These are phyloP conservation scores for Naumovozyma dairenensis DNA, from an alignment of 805 yeast genomes.

Conservation along the genomic window DNA sequence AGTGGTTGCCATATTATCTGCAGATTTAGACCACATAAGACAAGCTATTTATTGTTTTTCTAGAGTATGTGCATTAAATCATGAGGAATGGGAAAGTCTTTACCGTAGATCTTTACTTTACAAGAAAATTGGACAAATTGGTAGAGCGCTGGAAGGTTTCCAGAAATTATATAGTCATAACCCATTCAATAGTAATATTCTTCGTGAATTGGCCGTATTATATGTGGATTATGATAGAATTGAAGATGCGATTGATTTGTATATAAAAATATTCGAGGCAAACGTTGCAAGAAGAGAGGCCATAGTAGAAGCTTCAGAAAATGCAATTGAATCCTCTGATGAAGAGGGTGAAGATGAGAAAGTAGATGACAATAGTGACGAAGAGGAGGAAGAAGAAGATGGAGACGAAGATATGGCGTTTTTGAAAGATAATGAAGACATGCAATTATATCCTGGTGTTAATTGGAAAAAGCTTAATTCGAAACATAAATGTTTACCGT, in stretches of 20 bases:
- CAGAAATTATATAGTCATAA: slow-evolving; percentile 44
- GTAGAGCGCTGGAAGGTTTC: slow-evolving; percentile 67
- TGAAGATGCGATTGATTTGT: slow-evolving; percentile 66
- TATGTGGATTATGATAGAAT: slow-evolving; percentile 45
- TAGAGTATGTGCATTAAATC: slow-evolving; percentile 45
- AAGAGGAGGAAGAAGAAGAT: slow-evolving; percentile 11
- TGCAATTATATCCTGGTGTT: slow-evolving; percentile 19
- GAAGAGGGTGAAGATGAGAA: slow-evolving; percentile 20
- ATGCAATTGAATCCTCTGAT: slow-evolving; percentile 26
- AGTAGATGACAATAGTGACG: slow-evolving; percentile 7
- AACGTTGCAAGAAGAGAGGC: slow-evolving; percentile 40
- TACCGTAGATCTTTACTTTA: slow-evolving; percentile 59
- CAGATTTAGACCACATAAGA: slow-evolving; percentile 53
- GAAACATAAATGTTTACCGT: slow-evolving; percentile 37
- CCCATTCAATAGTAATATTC: slow-evolving; percentile 51
- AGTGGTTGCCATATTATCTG: slow-evolving; percentile 58
- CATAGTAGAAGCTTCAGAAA: slow-evolving; percentile 21
- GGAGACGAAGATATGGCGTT: slow-evolving; percentile 11
- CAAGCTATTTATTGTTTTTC: slow-evolving; percentile 76
- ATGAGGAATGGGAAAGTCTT: slow-evolving; percentile 44
- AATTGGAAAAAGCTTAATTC: slow-evolving; percentile 23
- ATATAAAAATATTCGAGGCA: slow-evolving; percentile 50
- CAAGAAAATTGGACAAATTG: slow-evolving; percentile 52
- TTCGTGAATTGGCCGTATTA: slow-evolving; percentile 50
- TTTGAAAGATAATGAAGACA: slow-evolving; percentile 16